These are phyloP conservation scores for Apium graveolens DNA, from an alignment of 129 eudicot genomes.

Conservation along the genomic window DNA sequence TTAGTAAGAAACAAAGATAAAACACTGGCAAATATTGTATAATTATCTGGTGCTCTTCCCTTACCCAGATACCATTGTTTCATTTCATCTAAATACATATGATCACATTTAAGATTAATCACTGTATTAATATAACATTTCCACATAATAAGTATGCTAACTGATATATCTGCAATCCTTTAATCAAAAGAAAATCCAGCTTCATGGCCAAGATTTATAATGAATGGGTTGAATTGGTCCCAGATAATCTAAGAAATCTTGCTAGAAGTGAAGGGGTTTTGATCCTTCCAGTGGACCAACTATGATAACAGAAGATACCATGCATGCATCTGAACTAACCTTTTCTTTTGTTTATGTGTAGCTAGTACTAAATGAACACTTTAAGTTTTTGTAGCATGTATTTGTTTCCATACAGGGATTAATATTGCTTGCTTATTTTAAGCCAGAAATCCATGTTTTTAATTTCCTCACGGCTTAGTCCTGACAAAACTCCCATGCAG, in stretches of 20 bases:
- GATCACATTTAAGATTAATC: not conserved
- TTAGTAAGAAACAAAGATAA: not conserved
- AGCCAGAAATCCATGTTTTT: not conserved
- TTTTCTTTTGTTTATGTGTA: not conserved
- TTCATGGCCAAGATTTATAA: not conserved
- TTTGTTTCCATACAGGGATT: not conserved
- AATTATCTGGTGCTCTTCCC: not conserved
- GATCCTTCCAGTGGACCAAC: not conserved
- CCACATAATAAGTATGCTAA: not conserved
- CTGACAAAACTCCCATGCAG: conserved; percentile 10
- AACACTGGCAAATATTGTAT: not conserved
- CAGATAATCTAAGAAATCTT: not conserved
- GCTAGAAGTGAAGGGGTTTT: not conserved
- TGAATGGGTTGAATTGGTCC: not conserved
- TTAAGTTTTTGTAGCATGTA: not conserved
- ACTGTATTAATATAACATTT: not conserved
- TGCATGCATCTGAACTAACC: not conserved
- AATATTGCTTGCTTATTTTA: not conserved
- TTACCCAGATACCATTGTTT: not conserved
- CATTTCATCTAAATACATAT: not conserved
- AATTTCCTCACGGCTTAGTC: not conserved
- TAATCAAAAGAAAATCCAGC: not conserved
- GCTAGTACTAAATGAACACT: not conserved
- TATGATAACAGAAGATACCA: not conserved
- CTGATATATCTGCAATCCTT: not conserved